Percentiles rank a stretch among this genome's conserved stretches.
Evolutionary conservation across 768 basidiomycete species (phyloP).

Genomic region (Psilocybe sp.): DNA sequence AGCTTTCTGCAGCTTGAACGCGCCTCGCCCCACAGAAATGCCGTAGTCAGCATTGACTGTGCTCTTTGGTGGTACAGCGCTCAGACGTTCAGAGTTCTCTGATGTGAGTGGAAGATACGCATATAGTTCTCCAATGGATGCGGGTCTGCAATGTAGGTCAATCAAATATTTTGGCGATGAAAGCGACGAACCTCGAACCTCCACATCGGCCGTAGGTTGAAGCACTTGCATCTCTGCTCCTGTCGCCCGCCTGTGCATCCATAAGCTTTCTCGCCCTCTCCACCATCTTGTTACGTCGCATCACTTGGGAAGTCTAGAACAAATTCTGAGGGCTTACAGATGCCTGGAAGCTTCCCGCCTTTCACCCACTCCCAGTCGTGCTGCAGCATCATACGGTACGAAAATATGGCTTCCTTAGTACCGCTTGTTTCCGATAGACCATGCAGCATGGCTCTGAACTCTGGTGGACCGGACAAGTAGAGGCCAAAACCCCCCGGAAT

Average conservation of each 20-base stretch:
- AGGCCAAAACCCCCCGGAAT: constrained; percentile 69
- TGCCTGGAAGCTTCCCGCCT: constrained; percentile 75
- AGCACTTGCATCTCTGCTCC: constrained; percentile 61
- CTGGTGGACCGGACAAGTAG: constrained; percentile 55
- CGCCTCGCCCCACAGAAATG: constrained; percentile 63
- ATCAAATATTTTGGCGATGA: not conserved
- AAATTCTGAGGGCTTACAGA: constrained; percentile 43
- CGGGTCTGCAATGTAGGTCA: constrained; percentile 30
- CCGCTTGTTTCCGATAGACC: constrained; percentile 8
- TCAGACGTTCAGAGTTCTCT: constrained; percentile 39
- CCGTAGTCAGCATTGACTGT: constrained; percentile 57
- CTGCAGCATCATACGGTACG: constrained; percentile 67
- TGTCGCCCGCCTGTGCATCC: constrained; percentile 69
- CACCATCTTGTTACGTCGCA: constrained; percentile 40
- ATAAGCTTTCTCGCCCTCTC: constrained; percentile 54
- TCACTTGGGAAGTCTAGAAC: no score
- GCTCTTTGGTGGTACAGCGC: constrained; percentile 46
- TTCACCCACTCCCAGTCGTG: constrained; percentile 65
- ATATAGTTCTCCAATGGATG: constrained; percentile 64
- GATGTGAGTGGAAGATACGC: constrained; percentile 59
- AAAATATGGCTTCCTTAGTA: constrained; percentile 55
- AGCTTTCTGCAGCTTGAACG: constrained; percentile 53
- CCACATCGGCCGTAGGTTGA: constrained; percentile 75
- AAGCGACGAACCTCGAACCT: constrained; percentile 34
- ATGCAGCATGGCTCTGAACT: constrained; percentile 33